Evolutionary conservation across 495 filamentous ascomycete species (phyloP).

Genomic region (Aspergillus avenaceus): DNA sequence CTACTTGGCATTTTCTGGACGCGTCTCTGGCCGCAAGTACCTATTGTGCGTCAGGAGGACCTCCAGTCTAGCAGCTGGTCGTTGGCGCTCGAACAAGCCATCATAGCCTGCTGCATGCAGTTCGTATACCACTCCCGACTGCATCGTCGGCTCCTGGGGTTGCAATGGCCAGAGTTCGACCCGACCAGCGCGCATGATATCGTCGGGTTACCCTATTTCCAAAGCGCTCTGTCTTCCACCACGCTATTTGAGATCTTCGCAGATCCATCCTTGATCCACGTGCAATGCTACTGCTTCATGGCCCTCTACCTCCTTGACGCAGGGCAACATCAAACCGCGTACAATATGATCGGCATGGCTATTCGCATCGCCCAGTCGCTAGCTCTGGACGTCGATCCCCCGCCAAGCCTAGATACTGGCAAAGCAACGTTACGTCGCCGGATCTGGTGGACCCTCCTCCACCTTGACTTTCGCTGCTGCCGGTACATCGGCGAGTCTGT

Average conservation of each 20-base stretch:
- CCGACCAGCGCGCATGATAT: background rate
- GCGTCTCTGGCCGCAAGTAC: constrained; percentile 13
- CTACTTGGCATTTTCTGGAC: constrained; percentile 23
- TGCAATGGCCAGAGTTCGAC: constrained; percentile 19
- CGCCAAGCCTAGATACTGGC: constrained; percentile 1
- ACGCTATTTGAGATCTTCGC: constrained; percentile 20
- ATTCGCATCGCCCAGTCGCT: constrained; percentile 27
- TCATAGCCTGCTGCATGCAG: constrained; percentile 22
- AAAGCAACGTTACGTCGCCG: constrained; percentile 10
- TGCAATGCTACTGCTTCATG: constrained; percentile 27
- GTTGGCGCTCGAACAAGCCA: constrained; percentile 22
- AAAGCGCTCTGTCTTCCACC: constrained; percentile 17
- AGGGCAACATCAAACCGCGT: constrained; percentile 25
- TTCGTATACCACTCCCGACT: constrained; percentile 21
- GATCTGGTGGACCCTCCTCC: constrained; percentile 31
- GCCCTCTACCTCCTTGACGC: constrained; percentile 17
- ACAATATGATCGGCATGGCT: constrained; percentile 29
- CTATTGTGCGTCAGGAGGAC: constrained; percentile 13
- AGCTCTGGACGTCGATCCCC: constrained; percentile 14
- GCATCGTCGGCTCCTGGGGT: constrained; percentile 18
- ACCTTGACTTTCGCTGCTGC: constrained; percentile 31
- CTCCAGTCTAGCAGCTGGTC: constrained; percentile 5
- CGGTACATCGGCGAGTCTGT: constrained; percentile 26
- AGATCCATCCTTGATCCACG: constrained; percentile 13
- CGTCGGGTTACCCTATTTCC: constrained; percentile 22